Conservation (phyloP, 129 eudicot genomes). For the Tagetes patula region DNA sequence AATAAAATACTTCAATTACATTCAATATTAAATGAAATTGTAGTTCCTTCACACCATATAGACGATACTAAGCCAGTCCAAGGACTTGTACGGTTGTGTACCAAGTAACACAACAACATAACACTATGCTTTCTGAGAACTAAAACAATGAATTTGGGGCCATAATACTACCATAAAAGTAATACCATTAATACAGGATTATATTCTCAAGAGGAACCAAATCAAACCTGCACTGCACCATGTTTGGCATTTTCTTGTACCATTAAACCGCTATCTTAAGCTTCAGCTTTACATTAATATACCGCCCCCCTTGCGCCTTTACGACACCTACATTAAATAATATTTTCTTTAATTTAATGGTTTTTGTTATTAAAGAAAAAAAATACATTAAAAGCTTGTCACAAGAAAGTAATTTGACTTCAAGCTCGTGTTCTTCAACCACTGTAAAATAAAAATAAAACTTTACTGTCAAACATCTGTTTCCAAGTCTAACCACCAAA, state of each 20-base stretch:
- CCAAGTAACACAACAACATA: neutral
- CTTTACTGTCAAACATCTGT: too few species aligned
- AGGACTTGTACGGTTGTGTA: neutral
- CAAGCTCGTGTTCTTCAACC: neutral
- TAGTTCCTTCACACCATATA: neutral
- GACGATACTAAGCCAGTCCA: neutral
- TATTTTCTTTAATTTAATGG: neutral
- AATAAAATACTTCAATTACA: neutral
- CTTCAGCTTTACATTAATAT: conserved; percentile 2
- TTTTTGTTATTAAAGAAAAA: neutral
- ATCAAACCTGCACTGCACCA: neutral
- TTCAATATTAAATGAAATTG: neutral
- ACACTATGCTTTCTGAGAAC: neutral
- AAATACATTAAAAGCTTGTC: neutral
- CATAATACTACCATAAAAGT: neutral
- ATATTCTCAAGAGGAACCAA: neutral
- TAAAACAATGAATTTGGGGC: neutral
- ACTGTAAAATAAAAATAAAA: too few species aligned
- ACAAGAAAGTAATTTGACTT: neutral
- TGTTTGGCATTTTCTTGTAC: neutral
- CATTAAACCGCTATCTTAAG: neutral
- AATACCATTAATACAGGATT: neutral
- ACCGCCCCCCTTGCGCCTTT: conserved; percentile 14
- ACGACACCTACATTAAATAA: conserved; percentile 22
- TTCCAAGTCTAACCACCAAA: too few species aligned